Percentiles rank a stretch among this genome's conserved stretches.
Evolutionary conservation across 805 yeast species (phyloP).

Genomic region (Yamadazyma philogaea): DNA sequence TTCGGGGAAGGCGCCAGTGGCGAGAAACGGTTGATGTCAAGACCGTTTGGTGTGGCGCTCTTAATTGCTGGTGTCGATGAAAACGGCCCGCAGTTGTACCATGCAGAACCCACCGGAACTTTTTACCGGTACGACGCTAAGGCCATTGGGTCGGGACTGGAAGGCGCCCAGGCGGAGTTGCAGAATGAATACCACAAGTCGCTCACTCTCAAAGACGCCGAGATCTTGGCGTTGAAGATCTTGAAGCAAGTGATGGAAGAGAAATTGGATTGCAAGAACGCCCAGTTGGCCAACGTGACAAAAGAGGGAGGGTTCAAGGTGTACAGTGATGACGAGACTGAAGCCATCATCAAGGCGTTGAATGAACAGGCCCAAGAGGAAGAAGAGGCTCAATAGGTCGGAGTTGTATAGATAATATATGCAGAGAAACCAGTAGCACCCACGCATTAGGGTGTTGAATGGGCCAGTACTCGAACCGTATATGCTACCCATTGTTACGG

Average conservation of each 20-base stretch:
- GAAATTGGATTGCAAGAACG: conserved; percentile 89
- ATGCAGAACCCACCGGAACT: conserved; percentile 99
- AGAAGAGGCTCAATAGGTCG: background rate
- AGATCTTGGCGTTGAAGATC: conserved; percentile 79
- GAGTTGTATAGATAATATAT: background rate
- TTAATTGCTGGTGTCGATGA: conserved; percentile 95
- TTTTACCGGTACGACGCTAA: conserved; percentile 97
- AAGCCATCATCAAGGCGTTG: conserved; percentile 71
- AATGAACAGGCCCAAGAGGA: conserved; percentile 59
- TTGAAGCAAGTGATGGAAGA: conserved; percentile 99
- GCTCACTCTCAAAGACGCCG: conserved; percentile 89
- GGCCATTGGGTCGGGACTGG: conserved; percentile 98
- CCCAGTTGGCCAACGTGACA: conserved; percentile 93
- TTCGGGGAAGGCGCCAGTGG: conserved; percentile 98
- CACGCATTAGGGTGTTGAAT: too few relatives aligned
- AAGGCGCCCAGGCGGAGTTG: conserved; percentile 97
- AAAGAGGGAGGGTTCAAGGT: conserved; percentile 80
- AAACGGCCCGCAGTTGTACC: conserved; percentile 93
- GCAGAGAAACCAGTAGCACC: too few relatives aligned
- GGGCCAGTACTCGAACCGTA: too few relatives aligned
- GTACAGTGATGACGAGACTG: conserved; percentile 79
- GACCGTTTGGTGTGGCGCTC: conserved; percentile 98
- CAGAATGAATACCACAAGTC: conserved; percentile 96
- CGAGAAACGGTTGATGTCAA: conserved; percentile 90
- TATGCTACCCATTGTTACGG: too few relatives aligned